These are phyloP conservation scores for Persicaria tinctoria DNA, from an alignment of 148 eudicot species.

Conservation along the genomic window DNA sequence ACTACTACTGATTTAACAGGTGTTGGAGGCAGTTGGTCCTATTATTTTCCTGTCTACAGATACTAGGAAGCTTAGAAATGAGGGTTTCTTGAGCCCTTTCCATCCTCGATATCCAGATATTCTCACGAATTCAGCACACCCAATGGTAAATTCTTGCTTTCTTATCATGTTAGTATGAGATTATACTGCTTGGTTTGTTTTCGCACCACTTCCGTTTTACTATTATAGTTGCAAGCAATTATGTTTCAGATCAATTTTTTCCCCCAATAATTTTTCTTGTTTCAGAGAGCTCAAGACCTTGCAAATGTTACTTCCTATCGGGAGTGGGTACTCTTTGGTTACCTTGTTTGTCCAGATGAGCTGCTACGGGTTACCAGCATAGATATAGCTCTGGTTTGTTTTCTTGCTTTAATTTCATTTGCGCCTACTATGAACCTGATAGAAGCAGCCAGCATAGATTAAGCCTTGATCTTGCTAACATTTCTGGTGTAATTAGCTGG, in stretches of 20 bases:
- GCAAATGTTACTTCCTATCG: constrained; percentile 94
- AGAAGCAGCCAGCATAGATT: neutral
- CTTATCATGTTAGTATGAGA: neutral
- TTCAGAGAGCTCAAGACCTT: constrained; percentile 97
- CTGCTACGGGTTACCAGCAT: constrained; percentile 99
- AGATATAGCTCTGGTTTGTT: constrained; percentile 87
- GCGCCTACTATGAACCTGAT: neutral
- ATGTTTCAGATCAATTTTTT: neutral
- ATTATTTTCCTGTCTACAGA: constrained; percentile 88
- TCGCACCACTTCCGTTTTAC: neutral
- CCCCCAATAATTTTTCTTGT: neutral
- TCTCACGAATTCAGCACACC: constrained; percentile 98
- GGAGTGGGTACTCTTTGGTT: constrained; percentile 96
- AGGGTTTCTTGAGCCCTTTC: constrained; percentile 97
- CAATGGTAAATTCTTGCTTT: constrained; percentile 50
- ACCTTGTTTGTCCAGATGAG: constrained; percentile 99
- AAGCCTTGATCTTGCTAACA: neutral
- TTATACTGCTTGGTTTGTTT: neutral
- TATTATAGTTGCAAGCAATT: neutral
- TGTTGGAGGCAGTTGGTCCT: constrained; percentile 97
- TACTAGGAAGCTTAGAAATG: constrained; percentile 95
- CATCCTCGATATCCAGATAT: constrained; percentile 99
- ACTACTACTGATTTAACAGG: constrained; percentile 34
- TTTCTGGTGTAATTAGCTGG: neutral
- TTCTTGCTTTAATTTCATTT: constrained; percentile 8